phyloP scores from a whole-genome alignment of 306 rosid species.

The Quillaja saponaria region DNA sequence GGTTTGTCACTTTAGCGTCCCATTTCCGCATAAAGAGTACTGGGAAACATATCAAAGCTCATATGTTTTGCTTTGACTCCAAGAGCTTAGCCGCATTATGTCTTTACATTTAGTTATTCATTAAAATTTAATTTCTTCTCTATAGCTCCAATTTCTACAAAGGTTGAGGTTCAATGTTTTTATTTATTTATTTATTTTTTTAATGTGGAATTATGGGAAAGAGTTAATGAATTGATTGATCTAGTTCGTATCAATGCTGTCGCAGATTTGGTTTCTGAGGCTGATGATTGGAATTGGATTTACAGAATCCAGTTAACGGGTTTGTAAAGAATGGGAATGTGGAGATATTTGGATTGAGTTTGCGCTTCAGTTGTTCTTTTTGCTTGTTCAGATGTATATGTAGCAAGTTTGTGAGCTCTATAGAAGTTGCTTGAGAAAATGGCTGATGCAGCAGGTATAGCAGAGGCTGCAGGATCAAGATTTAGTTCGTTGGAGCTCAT shows the following conservation, averaged over 20 bases:
- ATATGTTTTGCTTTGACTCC: constrained; percentile 63
- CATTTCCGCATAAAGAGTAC: constrained; percentile 49
- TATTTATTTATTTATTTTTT: too few relatives aligned
- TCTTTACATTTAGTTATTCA: not conserved
- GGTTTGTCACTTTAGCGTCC: constrained; percentile 58
- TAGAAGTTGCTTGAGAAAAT: constrained; percentile 45
- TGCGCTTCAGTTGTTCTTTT: constrained; percentile 26
- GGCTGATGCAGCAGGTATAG: constrained; percentile 75
- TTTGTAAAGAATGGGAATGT: constrained; percentile 35
- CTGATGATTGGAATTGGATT: constrained; percentile 19
- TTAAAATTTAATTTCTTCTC: constrained; percentile 10
- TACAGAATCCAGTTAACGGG: constrained; percentile 5
- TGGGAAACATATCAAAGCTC: constrained; percentile 21
- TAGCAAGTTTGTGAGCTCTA: constrained; percentile 33
- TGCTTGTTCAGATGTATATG: constrained; percentile 36
- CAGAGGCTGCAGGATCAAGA: constrained; percentile 84
- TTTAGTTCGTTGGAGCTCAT: constrained; percentile 84
- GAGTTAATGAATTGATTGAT: constrained; percentile 19
- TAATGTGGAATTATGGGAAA: constrained; percentile 20
- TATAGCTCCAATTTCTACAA: constrained; percentile 19
- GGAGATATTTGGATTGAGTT: constrained; percentile 31
- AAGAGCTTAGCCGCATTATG: constrained; percentile 58
- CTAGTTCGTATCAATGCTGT: constrained; percentile 28
- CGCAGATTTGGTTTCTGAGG: constrained; percentile 41
- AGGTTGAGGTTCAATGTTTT: constrained; percentile 24